Conservation (phyloP, 192 early-diverging fungal species). For the Backusella tuberculispora region DNA sequence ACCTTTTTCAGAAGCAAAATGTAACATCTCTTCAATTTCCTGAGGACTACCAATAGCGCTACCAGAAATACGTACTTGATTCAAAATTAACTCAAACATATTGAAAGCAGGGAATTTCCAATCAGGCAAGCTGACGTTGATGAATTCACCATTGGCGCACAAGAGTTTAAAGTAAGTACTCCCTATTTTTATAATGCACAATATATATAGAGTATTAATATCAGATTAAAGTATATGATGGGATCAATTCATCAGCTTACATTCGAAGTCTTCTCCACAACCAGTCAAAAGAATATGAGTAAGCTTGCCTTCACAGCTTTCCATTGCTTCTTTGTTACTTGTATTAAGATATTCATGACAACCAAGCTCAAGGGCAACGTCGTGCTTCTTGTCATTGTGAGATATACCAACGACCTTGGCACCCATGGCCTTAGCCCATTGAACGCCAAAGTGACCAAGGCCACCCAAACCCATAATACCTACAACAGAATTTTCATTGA, state of each 20-base stretch:
- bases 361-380: conserved; percentile 60
- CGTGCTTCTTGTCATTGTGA: conserved; percentile 57
- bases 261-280: conserved; percentile 19
- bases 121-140: conserved; percentile 68
- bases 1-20: conserved; percentile 58
- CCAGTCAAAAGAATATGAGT: conserved; percentile 39
- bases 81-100: background rate
- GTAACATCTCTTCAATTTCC: conserved; percentile 61
- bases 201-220: background rate
- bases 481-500: conserved; percentile 50
- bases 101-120: conserved; percentile 13
- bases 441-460: conserved; percentile 66
- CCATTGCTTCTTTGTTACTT: conserved; percentile 12
- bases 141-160: conserved; percentile 53
- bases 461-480: conserved; percentile 70
- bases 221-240: no score
- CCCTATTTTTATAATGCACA: background rate
- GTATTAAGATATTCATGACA: conserved; percentile 42
- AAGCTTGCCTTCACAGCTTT: background rate
- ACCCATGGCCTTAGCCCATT: conserved; percentile 53
- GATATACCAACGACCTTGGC: conserved; percentile 62
- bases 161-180: conserved; percentile 8
- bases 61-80: conserved; percentile 49
- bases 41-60: conserved; percentile 60
- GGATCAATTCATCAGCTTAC: background rate